Percentiles rank a stretch among this genome's conserved stretches.
Evolutionary conservation across 768 basidiomycete species (phyloP).

Genomic region (Lactarius psammicola): DNA sequence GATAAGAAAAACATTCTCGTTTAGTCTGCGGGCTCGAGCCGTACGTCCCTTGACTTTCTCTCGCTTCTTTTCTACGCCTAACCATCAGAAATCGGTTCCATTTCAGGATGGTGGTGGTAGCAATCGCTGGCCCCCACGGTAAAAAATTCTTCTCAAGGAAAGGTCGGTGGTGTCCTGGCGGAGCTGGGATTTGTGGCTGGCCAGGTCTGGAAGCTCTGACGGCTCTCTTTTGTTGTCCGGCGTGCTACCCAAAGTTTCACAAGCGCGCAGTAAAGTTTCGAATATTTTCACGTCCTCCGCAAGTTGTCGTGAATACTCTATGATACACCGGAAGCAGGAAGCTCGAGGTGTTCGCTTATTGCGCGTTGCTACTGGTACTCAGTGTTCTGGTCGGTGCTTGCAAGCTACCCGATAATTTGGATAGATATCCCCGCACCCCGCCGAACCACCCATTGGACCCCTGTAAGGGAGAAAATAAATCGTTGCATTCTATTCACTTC

Average conservation of each 20-base stretch:
- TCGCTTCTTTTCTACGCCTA: conserved; percentile 11
- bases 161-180: conserved; percentile 62
- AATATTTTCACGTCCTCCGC: neutral
- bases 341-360: neutral
- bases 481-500: neutral
- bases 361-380: neutral
- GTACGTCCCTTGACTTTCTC: conserved; percentile 43
- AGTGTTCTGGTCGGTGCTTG: neutral
- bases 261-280: neutral
- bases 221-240: neutral
- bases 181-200: conserved; percentile 59
- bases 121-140: conserved; percentile 75
- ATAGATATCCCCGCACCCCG: neutral
- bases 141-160: conserved; percentile 73
- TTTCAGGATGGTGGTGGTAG: conserved; percentile 67
- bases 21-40: conserved; percentile 83
- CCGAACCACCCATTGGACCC: neutral
- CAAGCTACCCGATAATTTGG: neutral
- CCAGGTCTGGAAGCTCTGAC: conserved; percentile 69
- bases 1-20: conserved; percentile 48
- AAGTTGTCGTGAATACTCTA: neutral
- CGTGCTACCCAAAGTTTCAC: neutral
- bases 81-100: conserved; percentile 10
- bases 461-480: neutral
- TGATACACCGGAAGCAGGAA: neutral